phyloP scores from a whole-genome alignment of 2,329 filamentous ascomycete species.

The Torrubiellomyces zombiae region DNA sequence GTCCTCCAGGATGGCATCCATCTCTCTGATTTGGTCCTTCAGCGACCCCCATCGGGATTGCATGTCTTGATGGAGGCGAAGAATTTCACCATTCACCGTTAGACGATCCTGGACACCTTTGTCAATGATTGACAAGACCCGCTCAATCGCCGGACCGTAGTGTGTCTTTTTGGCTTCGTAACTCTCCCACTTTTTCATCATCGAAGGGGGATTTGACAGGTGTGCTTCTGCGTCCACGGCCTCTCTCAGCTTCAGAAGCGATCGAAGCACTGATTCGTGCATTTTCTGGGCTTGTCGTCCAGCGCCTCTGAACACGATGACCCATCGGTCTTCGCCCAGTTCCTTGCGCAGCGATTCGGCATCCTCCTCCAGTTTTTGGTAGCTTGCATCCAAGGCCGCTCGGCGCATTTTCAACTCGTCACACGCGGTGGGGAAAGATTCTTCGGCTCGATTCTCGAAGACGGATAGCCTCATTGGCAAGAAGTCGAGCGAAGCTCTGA shows the following conservation, averaged over 20 bases:
- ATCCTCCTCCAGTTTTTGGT: conserved; percentile 76
- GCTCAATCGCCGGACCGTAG: conserved; percentile 83
- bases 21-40: conserved; percentile 59
- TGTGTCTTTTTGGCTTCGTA: conserved; percentile 93
- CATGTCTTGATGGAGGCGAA: conserved; percentile 74
- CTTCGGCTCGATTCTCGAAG: conserved; percentile 63
- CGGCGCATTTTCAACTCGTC: conserved; percentile 69
- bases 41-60: conserved; percentile 65
- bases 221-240: conserved; percentile 60
- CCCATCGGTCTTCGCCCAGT: conserved; percentile 88
- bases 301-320: conserved; percentile 86
- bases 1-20: conserved; percentile 62
- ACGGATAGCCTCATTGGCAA: conserved; percentile 84
- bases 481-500: conserved; percentile 87
- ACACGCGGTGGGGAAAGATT: conserved; percentile 76
- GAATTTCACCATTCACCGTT: conserved; percentile 89
- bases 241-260: conserved; percentile 66
- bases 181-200: conserved; percentile 74
- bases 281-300: conserved; percentile 88
- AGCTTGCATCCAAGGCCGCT: conserved; percentile 61
- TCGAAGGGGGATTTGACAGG: conserved; percentile 48
- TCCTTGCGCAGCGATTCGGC: conserved; percentile 81
- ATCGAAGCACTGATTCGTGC: conserved; percentile 87
- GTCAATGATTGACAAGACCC: conserved; percentile 82
- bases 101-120: conserved; percentile 90